Conservation (phyloP, 2,329 filamentous ascomycete genomes). For the Dothideomycetes sp. region DNA sequence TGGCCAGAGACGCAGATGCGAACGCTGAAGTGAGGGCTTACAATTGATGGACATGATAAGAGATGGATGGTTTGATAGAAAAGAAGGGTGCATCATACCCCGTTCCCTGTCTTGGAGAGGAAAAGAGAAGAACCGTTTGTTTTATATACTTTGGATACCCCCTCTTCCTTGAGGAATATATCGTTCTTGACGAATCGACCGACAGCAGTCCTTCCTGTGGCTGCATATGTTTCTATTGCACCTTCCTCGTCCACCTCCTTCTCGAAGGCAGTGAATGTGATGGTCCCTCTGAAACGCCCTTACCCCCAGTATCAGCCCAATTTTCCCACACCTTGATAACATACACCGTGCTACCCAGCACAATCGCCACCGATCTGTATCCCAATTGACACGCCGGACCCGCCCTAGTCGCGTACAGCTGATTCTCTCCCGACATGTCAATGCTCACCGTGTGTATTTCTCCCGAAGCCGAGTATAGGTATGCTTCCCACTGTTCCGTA, state of each 20-base stretch:
- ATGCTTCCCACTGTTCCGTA: conserved; percentile 44
- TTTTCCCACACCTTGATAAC: conserved; percentile 9
- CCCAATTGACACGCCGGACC: conserved; percentile 10
- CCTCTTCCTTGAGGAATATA: not conserved
- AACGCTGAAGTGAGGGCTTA: conserved; percentile 46
- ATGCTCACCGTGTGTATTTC: conserved; percentile 10
- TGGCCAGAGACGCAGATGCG: conserved; percentile 59
- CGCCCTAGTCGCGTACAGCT: conserved; percentile 11
- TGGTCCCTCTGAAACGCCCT: conserved; percentile 6
- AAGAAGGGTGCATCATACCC: too few species aligned
- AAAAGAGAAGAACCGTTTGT: too few species aligned
- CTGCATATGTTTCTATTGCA: too few species aligned
- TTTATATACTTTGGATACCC: conserved; percentile 1
- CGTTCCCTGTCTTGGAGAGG: too few species aligned
- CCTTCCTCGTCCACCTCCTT: conserved; percentile 11
- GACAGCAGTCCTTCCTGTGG: not conserved
- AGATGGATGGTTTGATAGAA: too few species aligned
- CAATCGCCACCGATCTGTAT: conserved; percentile 6
- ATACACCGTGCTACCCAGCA: conserved; percentile 11
- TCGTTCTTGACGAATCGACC: not conserved
- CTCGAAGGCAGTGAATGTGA: conserved; percentile 4
- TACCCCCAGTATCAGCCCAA: conserved; percentile 4
- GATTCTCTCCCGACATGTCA: conserved; percentile 6
- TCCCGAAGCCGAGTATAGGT: conserved; percentile 25
- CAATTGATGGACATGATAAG: conserved; percentile 1